Conservation (phyloP, 305 asterid species). For the Solanum aculeatissimum region DNA sequence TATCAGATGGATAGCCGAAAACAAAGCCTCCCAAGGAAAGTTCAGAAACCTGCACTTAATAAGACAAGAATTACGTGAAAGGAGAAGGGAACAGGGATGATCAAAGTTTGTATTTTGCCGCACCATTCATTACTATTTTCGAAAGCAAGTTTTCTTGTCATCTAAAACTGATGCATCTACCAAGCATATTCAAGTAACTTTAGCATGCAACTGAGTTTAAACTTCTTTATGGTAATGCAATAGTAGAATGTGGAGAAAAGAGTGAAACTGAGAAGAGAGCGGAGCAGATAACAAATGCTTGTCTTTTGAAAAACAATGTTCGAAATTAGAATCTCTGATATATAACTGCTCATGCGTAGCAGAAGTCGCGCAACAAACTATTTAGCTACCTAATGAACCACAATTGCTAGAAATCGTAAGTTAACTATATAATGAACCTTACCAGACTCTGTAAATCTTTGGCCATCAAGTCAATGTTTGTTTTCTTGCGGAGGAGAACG, state of each 20-base stretch:
- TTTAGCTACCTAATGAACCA: neutral
- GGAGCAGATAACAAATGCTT: neutral
- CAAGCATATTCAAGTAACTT: neutral
- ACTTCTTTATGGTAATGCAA: neutral
- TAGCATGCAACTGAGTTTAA: neutral
- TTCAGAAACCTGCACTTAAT: slow-evolving; percentile 39
- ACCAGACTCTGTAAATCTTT: slow-evolving; percentile 56
- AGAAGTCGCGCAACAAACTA: neutral
- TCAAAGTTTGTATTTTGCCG: neutral
- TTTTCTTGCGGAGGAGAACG: slow-evolving; percentile 54
- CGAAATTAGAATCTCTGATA: neutral
- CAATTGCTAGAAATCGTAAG: neutral
- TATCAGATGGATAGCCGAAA: slow-evolving; percentile 52
- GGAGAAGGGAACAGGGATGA: neutral
- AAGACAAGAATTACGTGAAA: neutral
- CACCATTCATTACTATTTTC: neutral
- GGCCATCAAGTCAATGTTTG: slow-evolving; percentile 54
- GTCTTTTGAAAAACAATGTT: neutral
- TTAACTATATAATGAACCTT: slow-evolving; percentile 8
- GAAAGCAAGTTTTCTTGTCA: neutral
- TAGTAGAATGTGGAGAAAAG: neutral
- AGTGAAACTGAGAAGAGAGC: neutral
- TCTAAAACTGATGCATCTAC: neutral
- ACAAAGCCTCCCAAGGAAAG: slow-evolving; percentile 46
- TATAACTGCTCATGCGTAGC: neutral